These are phyloP conservation scores for Geoglossum cookeanum DNA, from an alignment of 2,329 filamentous ascomycete species.

Conservation along the genomic window DNA sequence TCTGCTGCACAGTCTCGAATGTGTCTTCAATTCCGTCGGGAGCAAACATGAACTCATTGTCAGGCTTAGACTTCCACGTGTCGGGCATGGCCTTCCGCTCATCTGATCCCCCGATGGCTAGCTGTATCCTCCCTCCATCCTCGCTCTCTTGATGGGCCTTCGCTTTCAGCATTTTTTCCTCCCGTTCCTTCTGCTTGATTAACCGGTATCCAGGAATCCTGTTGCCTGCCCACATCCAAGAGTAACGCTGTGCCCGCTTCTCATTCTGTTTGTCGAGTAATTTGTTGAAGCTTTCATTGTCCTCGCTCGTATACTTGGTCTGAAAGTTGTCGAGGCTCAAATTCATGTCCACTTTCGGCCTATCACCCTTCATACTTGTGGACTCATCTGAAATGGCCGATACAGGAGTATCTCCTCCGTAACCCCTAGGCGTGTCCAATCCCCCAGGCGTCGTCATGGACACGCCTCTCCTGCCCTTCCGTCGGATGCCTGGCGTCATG, in stretches of 20 bases:
- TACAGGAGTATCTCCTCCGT: constrained; percentile 54
- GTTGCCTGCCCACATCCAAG: constrained; percentile 78
- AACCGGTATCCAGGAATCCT: constrained; percentile 50
- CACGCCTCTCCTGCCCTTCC: constrained; percentile 18
- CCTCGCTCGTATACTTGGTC: constrained; percentile 85
- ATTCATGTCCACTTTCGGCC: constrained; percentile 44
- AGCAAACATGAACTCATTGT: constrained; percentile 76
- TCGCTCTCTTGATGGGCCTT: constrained; percentile 41
- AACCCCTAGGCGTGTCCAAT: constrained; percentile 42
- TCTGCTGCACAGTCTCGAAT: constrained; percentile 44
- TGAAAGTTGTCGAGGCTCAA: constrained; percentile 78
- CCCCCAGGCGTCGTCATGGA: constrained; percentile 19
- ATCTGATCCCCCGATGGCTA: constrained; percentile 47
- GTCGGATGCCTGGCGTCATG: constrained; percentile 43
- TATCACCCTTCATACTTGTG: constrained; percentile 17
- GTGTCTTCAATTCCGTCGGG: constrained; percentile 45
- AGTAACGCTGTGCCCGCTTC: constrained; percentile 65
- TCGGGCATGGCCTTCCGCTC: constrained; percentile 60
- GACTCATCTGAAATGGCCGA: constrained; percentile 29
- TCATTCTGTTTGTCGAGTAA: constrained; percentile 80
- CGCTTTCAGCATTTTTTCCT: constrained; percentile 52
- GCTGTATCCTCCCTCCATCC: constrained; percentile 32
- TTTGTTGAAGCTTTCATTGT: constrained; percentile 92
- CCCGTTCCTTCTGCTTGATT: constrained; percentile 31
- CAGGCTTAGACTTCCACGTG: constrained; percentile 52